Base-by-base conservation (phyloP, 768 basidiomycete genomes). In the Naganishia randhawae region DNA sequence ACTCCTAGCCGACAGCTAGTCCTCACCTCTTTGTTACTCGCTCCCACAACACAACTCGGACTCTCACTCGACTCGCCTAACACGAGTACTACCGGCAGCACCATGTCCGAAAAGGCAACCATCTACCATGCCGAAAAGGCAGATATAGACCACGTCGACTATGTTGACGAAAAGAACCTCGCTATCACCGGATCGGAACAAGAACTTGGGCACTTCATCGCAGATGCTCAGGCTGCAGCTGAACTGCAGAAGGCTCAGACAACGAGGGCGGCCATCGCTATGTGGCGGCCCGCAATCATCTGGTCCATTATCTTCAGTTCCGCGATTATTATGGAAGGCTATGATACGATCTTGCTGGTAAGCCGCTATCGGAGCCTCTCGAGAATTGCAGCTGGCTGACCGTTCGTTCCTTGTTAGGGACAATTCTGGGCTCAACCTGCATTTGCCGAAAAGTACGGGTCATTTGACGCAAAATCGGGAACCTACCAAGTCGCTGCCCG, bases 261-360 rank as follows among this genome's bases (percentile, higher is more conserved):
- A 27, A 63, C 78, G 39, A 19, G 52, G 31, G 69, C 76, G 22
- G 78, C 76, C 11, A 45, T 80, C 45, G 39, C 37, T 14, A 65
- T 55, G 41, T 77, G 80, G 72, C 74, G 69, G 37, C 71, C 71
- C 42, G 76, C 75, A 16, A 69, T 77, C 19, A 69, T 75, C 29
- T 80, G 72, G 72, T 75, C 74, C 31, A 67, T 77, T 50, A 68
- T 74, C 50, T 72, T 76, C 71, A 69, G 68, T n/a, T 50, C 65
- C 29, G 68, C 68, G 19, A 64, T 74, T 41, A 73, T 76, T 48
- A 76, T 76, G 75, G 75, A 76, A 67, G 76, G 74, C 25, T 75
- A 72, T 68, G 75, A 77, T 57, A 69, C 71, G 3, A 65, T 73
- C 45, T 68, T 53, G 35, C 29, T 66, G 33, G 67, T 68, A 37